Evolutionary conservation across 257 asterid species (phyloP), one percentile per base, ranked within the genome.

Genomic region (Gentiana macrophylla): DNA sequence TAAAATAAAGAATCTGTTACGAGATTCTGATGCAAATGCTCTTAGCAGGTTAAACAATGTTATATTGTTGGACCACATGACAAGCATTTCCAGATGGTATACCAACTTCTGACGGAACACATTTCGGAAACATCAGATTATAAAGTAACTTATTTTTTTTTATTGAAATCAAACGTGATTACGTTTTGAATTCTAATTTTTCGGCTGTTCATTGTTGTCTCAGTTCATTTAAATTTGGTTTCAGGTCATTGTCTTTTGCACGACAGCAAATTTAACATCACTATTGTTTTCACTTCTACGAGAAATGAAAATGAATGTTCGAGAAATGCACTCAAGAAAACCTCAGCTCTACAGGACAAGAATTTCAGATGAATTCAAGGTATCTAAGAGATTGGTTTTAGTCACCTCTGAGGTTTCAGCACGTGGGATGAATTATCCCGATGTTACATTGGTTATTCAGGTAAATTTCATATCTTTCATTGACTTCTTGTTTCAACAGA

Each of bases 401-500:
- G 68, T 87, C 49, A 72, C 86, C 50, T 87, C 98, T 36, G 95
- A 87, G 66, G 86, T 84, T 59, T 84, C 94, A 37, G 69, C 96
- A 57, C 87, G 95, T 37, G 98, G 98, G 52, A 63, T 91, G 78
- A 77, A 87, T 80, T 91, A 91, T 78, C 96, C 96, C 57, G 90
- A 87, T 72, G 93, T 91, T 62, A 79, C 94, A 1, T 74, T 87
- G 67, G 95, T 91, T 54, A 70, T 91, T 72, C 96, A 91, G 95
- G 96, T 86, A 69, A 43, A 56, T 4, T 41, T 7, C 8, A 15
- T 8, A 6, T 52, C 56, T 52, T 35, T 11, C 35, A 35, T 3
- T 10, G 5, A 10, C 9, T 45, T 32, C 24, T 38, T 10, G 33
- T 32, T 33, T 5, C 3, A 3, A 41, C 8, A 2, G 10, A 5